phyloP scores from a whole-genome alignment of 2,329 filamentous ascomycete genomes.

The Beauveria bassiana region DNA sequence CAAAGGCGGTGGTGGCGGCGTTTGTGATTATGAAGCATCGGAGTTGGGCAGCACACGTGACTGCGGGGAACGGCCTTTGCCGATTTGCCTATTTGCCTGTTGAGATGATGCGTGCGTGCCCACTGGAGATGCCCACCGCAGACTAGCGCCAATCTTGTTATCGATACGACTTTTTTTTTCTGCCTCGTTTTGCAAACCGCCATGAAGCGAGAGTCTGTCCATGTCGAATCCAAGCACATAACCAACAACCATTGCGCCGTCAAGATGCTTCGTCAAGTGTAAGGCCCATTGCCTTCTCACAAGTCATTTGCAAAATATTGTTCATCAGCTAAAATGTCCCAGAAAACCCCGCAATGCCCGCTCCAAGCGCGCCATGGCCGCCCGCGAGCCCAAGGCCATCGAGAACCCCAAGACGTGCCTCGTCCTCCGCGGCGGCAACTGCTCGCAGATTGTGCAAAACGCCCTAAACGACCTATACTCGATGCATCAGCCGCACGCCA shows the following conservation, averaged over 20 bases:
- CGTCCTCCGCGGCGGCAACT: conserved; percentile 80
- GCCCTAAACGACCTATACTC: conserved; percentile 78
- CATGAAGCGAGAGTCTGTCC: background rate
- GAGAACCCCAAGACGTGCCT: conserved; percentile 89
- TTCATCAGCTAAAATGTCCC: background rate
- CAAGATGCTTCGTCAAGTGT: conserved; percentile 45
- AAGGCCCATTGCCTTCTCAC: conserved; percentile 15
- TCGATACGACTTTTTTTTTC: conserved; percentile 28
- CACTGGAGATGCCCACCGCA: background rate
- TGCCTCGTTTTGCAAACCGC: conserved; percentile 13
- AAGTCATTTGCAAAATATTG: background rate
- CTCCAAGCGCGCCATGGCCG: conserved; percentile 90
- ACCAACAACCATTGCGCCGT: conserved; percentile 10
- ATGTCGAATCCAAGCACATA: conserved; percentile 6
- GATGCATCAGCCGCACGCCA: conserved; percentile 73
- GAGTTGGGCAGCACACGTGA: conserved; percentile 24
- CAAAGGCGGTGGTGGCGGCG: background rate
- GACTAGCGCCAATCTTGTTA: conserved; percentile 17
- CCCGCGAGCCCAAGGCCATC: conserved; percentile 78
- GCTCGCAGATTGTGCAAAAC: conserved; percentile 74
- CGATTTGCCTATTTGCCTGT: conserved; percentile 9
- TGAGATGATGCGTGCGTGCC: background rate
- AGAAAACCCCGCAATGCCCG: conserved; percentile 66
- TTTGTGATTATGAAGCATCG: conserved; percentile 5
- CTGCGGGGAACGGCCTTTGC: conserved; percentile 20